These are phyloP conservation scores for Naganishia sp. DNA, from an alignment of 1,284 basidiomycete genomes.

Conservation along the genomic window DNA sequence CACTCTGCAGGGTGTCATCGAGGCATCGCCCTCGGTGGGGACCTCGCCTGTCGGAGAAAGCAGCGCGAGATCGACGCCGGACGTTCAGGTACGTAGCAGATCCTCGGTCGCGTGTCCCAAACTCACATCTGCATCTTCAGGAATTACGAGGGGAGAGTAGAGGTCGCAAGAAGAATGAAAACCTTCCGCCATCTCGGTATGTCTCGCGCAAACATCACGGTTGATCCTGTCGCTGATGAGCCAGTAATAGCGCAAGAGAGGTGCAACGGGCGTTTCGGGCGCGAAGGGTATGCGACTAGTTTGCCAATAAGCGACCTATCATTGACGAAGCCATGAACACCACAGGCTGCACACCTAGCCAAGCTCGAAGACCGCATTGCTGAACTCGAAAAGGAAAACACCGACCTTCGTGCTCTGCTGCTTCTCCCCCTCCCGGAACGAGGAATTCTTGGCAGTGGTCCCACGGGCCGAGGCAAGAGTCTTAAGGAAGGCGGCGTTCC, in stretches of 20 bases:
- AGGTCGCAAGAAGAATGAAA: conserved; percentile 35
- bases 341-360: conserved; percentile 43
- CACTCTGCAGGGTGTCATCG: conserved; percentile 1
- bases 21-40: conserved; percentile 12
- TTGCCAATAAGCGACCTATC: conserved; percentile 40
- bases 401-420: conserved; percentile 57
- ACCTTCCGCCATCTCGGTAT: conserved; percentile 30
- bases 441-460: conserved; percentile 51
- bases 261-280: conserved; percentile 91
- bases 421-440: conserved; percentile 65
- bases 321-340: conserved; percentile 56
- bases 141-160: conserved; percentile 32
- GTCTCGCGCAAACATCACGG: background rate
- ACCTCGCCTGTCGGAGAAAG: conserved; percentile 17
- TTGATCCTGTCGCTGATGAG: background rate
- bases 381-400: conserved; percentile 51
- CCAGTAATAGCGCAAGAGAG: conserved; percentile 66
- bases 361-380: conserved; percentile 50
- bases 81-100: background rate
- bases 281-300: conserved; percentile 57
- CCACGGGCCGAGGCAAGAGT: conserved; percentile 53
- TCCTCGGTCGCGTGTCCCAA: background rate
- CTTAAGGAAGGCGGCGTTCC: conserved; percentile 54
- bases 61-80: conserved; percentile 16
- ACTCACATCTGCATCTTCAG: background rate